These are phyloP conservation scores for Zymoseptoria pseudotritici DNA, from an alignment of 2,329 filamentous ascomycete species.

Conservation along the genomic window DNA sequence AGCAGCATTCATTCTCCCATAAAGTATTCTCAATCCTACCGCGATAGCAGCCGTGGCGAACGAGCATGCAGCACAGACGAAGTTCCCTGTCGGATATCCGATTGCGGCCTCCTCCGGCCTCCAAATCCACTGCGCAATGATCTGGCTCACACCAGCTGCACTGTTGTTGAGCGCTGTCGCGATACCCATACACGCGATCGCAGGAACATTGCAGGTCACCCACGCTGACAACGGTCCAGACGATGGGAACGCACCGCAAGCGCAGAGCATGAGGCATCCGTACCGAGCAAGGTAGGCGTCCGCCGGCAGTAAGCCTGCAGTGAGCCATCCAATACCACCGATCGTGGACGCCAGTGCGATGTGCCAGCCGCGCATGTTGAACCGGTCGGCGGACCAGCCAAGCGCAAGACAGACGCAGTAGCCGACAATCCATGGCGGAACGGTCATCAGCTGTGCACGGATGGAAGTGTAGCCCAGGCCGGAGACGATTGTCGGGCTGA, in stretches of 20 bases:
- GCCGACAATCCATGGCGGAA: constrained; percentile 30
- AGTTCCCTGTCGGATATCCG: constrained; percentile 35
- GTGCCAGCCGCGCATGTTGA: constrained; percentile 21
- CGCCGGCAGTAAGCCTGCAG: constrained; percentile 17
- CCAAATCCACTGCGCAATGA: constrained; percentile 38
- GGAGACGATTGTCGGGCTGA: constrained; percentile 46
- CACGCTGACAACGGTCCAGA: constrained; percentile 33
- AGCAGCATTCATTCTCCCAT: constrained; percentile 24
- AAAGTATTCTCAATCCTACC: constrained; percentile 21
- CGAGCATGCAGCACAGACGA: constrained; percentile 34
- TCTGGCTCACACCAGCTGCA: constrained; percentile 32
- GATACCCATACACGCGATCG: constrained; percentile 31
- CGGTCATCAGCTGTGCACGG: constrained; percentile 36
- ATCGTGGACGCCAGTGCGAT: constrained; percentile 17
- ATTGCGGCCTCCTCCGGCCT: constrained; percentile 22
- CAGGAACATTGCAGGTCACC: constrained; percentile 35
- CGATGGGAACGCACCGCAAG: constrained; percentile 32
- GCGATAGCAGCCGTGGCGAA: constrained; percentile 27
- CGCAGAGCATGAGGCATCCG: constrained; percentile 33
- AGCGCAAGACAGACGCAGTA: constrained; percentile 26
- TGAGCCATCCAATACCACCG: constrained; percentile 21
- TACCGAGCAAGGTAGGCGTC: constrained; percentile 27
- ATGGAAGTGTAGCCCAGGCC: constrained; percentile 43
- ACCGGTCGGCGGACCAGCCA: constrained; percentile 21
- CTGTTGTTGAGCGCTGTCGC: constrained; percentile 35